Evolutionary conservation across 371 early-diverging fungal species (phyloP).

Genomic region (Actinomucor elegans): DNA sequence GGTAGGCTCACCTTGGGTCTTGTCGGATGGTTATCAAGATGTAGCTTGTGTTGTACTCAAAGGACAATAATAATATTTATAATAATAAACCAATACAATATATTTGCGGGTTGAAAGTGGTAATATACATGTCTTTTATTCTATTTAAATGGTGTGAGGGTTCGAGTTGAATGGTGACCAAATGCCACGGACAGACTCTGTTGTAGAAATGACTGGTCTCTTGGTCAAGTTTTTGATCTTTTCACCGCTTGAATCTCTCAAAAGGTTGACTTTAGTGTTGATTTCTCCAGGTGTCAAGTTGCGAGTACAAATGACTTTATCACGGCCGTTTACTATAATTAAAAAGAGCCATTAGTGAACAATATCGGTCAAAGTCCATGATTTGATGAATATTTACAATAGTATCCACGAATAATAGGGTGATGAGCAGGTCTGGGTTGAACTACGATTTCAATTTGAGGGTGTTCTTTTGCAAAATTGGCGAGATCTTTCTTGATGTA

Average conservation of each 20-base stretch:
- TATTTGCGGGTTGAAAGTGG: too few species aligned
- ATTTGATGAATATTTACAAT: conserved; percentile 53
- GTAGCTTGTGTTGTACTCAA: conserved; percentile 16
- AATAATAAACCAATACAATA: too few species aligned
- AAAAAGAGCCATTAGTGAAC: too few species aligned
- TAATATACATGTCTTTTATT: too few species aligned
- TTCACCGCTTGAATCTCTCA: conserved; percentile 72
- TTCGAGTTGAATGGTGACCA: conserved; percentile 85
- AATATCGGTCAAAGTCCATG: too few species aligned
- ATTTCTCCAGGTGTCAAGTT: conserved; percentile 66
- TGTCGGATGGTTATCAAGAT: conserved; percentile 6
- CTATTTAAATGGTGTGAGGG: conserved; percentile 69
- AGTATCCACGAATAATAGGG: conserved; percentile 75
- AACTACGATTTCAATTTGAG: conserved; percentile 81
- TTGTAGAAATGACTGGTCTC: conserved; percentile 77
- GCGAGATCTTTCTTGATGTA: conserved; percentile 69
- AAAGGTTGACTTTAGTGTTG: conserved; percentile 56
- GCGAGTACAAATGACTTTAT: conserved; percentile 73
- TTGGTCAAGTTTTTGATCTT: conserved; percentile 64
- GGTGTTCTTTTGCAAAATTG: conserved; percentile 71
- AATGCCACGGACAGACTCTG: conserved; percentile 82
- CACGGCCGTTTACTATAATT: conserved; percentile 65
- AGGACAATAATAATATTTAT: too few species aligned
- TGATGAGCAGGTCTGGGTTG: conserved; percentile 77
- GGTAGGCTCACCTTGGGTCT: conserved; percentile 7